These are phyloP conservation scores for Cicer judaicum DNA, from an alignment of 306 rosid genomes.

Conservation along the genomic window DNA sequence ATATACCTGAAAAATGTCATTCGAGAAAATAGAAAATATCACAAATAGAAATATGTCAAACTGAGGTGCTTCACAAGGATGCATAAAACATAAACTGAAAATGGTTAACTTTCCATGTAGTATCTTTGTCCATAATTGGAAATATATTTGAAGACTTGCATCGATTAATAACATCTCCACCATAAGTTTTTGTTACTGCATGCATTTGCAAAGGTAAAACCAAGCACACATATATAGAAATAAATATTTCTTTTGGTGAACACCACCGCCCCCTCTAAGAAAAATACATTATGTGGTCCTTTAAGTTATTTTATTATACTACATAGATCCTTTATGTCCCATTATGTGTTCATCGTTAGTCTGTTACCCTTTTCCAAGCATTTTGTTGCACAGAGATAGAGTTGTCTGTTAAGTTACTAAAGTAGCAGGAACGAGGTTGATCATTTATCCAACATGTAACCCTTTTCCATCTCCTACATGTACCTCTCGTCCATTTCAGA, in stretches of 20 bases:
- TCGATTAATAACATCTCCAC: slow-evolving; percentile 2
- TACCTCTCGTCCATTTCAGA: not conserved
- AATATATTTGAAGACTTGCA: slow-evolving; percentile 14
- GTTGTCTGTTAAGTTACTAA: too few relatives aligned
- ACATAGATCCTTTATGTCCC: not conserved
- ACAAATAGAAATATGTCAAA: not conserved
- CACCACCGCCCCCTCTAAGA: not conserved
- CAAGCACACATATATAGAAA: not conserved
- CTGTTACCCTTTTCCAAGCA: not conserved
- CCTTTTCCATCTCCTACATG: not conserved
- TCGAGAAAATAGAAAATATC: not conserved
- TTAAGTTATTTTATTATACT: not conserved
- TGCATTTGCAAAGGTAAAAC: not conserved
- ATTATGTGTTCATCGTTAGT: not conserved
- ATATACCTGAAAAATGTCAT: not conserved
- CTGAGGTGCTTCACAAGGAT: slow-evolving; percentile 15
- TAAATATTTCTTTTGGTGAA: not conserved
- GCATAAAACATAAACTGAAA: slow-evolving; percentile 23
- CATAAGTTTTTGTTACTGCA: not conserved
- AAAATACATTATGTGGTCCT: too few relatives aligned
- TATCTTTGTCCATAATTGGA: not conserved
- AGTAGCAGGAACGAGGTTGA: not conserved
- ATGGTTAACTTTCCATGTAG: not conserved
- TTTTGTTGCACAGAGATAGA: too few relatives aligned
- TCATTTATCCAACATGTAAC: not conserved